A percentile compares a stretch with the other conserved stretches of the same genome.
Evolutionary conservation across 2,329 filamentous ascomycete species (phyloP).

Genomic region (Fusarium mexicanum): DNA sequence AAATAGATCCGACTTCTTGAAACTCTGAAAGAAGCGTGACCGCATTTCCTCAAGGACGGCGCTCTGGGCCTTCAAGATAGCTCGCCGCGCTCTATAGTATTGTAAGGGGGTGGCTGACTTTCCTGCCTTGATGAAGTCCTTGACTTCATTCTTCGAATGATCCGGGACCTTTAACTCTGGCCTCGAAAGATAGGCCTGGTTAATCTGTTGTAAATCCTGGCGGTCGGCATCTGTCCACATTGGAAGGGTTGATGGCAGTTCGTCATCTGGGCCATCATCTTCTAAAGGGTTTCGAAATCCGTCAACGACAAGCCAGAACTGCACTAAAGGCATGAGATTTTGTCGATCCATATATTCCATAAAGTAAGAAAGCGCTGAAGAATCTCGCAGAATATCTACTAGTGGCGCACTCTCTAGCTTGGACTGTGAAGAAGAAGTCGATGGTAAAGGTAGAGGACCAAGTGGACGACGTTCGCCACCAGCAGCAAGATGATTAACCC

Average conservation of each 20-base stretch:
- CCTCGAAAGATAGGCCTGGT: constrained; percentile 86
- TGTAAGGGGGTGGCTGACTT: constrained; percentile 79
- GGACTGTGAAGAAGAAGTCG: constrained; percentile 57
- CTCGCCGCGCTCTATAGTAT: constrained; percentile 83
- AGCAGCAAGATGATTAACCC: constrained; percentile 81
- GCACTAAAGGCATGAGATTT: constrained; percentile 85
- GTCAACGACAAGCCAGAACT: constrained; percentile 98
- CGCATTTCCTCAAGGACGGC: constrained; percentile 86
- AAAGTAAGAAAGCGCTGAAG: constrained; percentile 94
- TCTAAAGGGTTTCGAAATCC: constrained; percentile 95
- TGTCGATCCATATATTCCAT: constrained; percentile 99
- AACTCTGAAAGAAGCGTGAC: constrained; percentile 79
- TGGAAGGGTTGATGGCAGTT: constrained; percentile 67
- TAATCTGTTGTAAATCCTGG: constrained; percentile 88
- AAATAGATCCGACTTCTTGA: constrained; percentile 92
- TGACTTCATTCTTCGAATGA: constrained; percentile 74
- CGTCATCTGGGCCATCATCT: constrained; percentile 73
- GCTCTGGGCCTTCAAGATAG: constrained; percentile 84
- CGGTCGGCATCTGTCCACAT: constrained; percentile 87
- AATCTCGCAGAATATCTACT: constrained; percentile 86
- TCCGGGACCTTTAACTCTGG: constrained; percentile 82
- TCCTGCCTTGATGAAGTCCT: constrained; percentile 81
- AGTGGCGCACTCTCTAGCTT: constrained; percentile 79
- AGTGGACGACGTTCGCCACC: constrained; percentile 62
- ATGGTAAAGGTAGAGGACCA: constrained; percentile 34